These are phyloP conservation scores for Aspergillus carbonarius DNA, from an alignment of 2,329 filamentous ascomycete genomes.

Conservation along the genomic window DNA sequence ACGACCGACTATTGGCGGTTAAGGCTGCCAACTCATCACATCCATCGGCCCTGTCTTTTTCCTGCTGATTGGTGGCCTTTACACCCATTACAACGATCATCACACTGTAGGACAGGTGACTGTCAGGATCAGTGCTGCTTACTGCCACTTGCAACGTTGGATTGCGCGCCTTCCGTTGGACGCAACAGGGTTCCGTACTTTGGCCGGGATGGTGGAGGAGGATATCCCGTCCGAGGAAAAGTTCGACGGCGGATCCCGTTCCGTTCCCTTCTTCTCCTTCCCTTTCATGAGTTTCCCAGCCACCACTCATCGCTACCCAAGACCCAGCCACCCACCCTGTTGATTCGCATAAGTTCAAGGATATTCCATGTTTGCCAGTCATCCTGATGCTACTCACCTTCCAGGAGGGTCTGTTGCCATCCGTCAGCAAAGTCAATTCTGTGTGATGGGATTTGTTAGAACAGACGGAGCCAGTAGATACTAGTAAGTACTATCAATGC, in stretches of 20 bases:
- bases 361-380: neutral
- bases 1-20: slow-evolving; percentile 15
- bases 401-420: too few relatives aligned
- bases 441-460: too few relatives aligned
- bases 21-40: slow-evolving; percentile 15
- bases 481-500: too few relatives aligned
- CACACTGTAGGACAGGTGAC: neutral
- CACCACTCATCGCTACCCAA: neutral
- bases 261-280: neutral
- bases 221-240: neutral
- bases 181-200: neutral
- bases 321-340: neutral
- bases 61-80: slow-evolving; percentile 11
- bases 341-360: neutral
- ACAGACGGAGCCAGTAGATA: neutral
- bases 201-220: neutral
- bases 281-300: neutral
- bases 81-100: neutral
- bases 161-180: neutral
- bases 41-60: slow-evolving; percentile 3
- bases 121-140: slow-evolving; percentile 1
- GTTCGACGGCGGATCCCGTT: neutral
- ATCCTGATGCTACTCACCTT: neutral
- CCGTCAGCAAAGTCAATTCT: too few relatives aligned
- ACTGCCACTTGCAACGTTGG: slow-evolving; percentile 3